Conservation (phyloP, 2,329 filamentous ascomycete genomes). For the Aspergillus chevalieri region DNA sequence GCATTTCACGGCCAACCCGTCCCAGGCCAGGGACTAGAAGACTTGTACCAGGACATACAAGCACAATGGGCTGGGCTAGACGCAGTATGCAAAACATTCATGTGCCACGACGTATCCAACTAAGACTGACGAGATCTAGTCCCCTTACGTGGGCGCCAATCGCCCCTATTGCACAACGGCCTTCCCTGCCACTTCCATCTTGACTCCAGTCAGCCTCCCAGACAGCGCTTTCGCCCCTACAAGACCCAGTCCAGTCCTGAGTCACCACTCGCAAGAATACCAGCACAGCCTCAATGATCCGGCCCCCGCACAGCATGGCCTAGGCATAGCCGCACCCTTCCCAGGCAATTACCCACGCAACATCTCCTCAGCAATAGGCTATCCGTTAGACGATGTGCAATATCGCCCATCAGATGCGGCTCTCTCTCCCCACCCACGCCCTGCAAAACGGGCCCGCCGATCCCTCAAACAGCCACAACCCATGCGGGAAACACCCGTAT, state of each 20-base stretch:
- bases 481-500: conserved; percentile 25
- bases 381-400: conserved; percentile 14
- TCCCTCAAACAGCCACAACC: conserved; percentile 15
- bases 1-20: conserved; percentile 18
- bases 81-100: conserved; percentile 21
- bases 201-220: conserved; percentile 36
- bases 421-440: conserved; percentile 18
- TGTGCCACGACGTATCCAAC: not conserved
- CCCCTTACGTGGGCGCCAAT: conserved; percentile 20
- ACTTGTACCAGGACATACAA: conserved; percentile 23
- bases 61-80: conserved; percentile 24
- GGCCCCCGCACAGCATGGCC: conserved; percentile 25
- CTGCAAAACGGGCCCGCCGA: conserved; percentile 19
- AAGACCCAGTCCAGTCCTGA: conserved; percentile 30
- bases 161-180: conserved; percentile 30
- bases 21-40: conserved; percentile 21
- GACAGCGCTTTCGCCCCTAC: conserved; percentile 27
- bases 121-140: conserved; percentile 12
- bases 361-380: conserved; percentile 20
- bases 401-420: conserved; percentile 17
- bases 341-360: conserved; percentile 25
- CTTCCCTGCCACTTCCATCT: conserved; percentile 22
- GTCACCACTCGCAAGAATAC: conserved; percentile 33
- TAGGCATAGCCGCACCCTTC: conserved; percentile 33
- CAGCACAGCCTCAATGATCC: conserved; percentile 27